These are phyloP conservation scores for Vaccinium darrowii DNA, from an alignment of 148 eudicot genomes.

Conservation along the genomic window DNA sequence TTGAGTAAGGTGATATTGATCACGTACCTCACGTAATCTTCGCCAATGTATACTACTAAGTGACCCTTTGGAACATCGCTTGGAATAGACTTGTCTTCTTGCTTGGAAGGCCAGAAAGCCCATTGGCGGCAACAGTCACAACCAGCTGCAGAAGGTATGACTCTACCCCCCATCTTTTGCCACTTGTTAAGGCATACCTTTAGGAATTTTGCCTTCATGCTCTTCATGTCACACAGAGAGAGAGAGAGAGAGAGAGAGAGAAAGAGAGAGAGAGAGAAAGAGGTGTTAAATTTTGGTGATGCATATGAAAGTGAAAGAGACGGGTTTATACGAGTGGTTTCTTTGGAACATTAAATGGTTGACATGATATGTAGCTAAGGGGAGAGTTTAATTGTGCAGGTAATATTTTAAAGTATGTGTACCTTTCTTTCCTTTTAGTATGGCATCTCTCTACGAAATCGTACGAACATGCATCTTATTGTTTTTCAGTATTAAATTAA, in stretches of 20 bases:
- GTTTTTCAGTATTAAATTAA: background rate
- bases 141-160: constrained; percentile 26
- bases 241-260: constrained; percentile 1
- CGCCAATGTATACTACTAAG: constrained; percentile 79
- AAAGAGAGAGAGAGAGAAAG: constrained; percentile 9
- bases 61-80: constrained; percentile 94
- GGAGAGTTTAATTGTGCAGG: constrained; percentile 20
- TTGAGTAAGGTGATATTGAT: constrained; percentile 65
- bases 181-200: constrained; percentile 44
- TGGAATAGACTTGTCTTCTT: constrained; percentile 44
- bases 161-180: constrained; percentile 34
- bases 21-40: constrained; percentile 61
- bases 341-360: constrained; percentile 19
- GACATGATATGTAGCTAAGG: constrained; percentile 6
- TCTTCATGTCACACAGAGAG: constrained; percentile 25
- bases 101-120: constrained; percentile 34
- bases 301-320: constrained; percentile 13
- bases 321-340: background rate
- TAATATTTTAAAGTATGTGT: constrained; percentile 1
- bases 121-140: constrained; percentile 30
- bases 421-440: background rate
- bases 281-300: constrained; percentile 6
- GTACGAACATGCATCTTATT: constrained; percentile 26
- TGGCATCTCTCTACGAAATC: constrained; percentile 19
- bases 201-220: constrained; percentile 29